Conservation (phyloP, 805 yeast genomes). For the Nakazawaea siamensis region DNA sequence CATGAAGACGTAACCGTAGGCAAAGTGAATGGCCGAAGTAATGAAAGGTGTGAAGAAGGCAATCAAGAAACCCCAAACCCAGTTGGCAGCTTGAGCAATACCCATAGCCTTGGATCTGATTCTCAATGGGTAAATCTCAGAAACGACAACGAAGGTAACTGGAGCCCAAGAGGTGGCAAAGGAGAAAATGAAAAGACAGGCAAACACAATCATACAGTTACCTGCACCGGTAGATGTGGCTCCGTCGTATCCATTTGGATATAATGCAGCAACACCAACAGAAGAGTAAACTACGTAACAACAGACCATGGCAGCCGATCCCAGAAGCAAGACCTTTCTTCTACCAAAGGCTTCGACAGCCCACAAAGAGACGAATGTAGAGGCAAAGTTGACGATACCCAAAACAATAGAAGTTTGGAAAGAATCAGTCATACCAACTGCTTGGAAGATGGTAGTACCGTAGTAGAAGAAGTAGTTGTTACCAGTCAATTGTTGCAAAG, state of each 20-base stretch:
- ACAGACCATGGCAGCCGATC: slow-evolving; percentile 54
- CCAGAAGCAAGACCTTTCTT: slow-evolving; percentile 49
- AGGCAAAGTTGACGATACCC: slow-evolving; percentile 37
- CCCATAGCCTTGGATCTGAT: slow-evolving; percentile 58
- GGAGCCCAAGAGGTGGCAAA: slow-evolving; percentile 79
- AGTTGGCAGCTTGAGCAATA: slow-evolving; percentile 55
- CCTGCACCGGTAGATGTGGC: slow-evolving; percentile 25
- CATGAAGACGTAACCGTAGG: slow-evolving; percentile 49
- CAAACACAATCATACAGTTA: slow-evolving; percentile 51
- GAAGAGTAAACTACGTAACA: slow-evolving; percentile 52
- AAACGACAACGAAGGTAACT: slow-evolving; percentile 54
- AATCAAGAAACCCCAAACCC: slow-evolving; percentile 53
- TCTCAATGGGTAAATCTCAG: slow-evolving; percentile 63
- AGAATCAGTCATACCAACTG: slow-evolving; percentile 33
- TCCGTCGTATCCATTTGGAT: slow-evolving; percentile 23
- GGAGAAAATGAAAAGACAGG: slow-evolving; percentile 56
- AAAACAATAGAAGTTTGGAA: slow-evolving; percentile 33
- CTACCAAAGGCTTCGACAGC: slow-evolving; percentile 56
- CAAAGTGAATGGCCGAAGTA: slow-evolving; percentile 43
- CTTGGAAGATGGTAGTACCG: slow-evolving; percentile 53
- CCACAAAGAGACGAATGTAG: slow-evolving; percentile 45
- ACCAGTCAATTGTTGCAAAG: slow-evolving; percentile 68
- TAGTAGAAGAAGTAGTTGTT: slow-evolving; percentile 66
- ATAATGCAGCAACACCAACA: slow-evolving; percentile 32
- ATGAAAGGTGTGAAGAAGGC: slow-evolving; percentile 54